A percentile compares a stretch with the other conserved stretches of the same genome.
Evolutionary conservation across 2,329 filamentous ascomycete species (phyloP).

Genomic region (Bipolaris oryzae): DNA sequence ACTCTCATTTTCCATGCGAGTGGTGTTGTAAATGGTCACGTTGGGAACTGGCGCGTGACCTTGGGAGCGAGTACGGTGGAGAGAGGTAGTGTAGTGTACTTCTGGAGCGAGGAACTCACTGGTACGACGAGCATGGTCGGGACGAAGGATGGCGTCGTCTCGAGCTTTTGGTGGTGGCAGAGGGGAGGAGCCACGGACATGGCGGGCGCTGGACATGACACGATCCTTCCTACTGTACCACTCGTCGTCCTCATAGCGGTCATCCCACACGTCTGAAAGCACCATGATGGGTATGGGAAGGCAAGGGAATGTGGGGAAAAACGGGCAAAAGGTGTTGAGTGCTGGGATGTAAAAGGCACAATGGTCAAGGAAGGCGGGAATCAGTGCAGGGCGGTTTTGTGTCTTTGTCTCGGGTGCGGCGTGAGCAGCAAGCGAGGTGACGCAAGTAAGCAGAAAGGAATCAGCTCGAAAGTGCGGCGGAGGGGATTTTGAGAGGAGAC

Average conservation of each 20-base stretch:
- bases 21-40: constrained; percentile 56
- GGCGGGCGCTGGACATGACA: constrained; percentile 36
- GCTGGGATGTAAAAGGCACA: neutral
- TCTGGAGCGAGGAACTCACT: constrained; percentile 42
- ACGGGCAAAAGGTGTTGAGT: neutral
- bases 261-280: constrained; percentile 35
- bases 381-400: constrained; percentile 9
- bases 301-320: neutral
- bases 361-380: constrained; percentile 15
- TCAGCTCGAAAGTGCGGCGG: constrained; percentile 24
- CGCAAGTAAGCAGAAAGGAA: constrained; percentile 18
- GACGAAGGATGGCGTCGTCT: constrained; percentile 24
- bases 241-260: constrained; percentile 41
- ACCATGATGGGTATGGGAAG: constrained; percentile 26
- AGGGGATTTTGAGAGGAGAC: constrained; percentile 28
- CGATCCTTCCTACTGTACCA: constrained; percentile 31
- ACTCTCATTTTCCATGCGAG: constrained; percentile 47
- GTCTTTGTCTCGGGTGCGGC: constrained; percentile 19
- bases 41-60: constrained; percentile 53
- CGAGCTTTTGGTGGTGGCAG: constrained; percentile 23
- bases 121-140: constrained; percentile 33
- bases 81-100: constrained; percentile 35
- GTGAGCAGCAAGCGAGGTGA: constrained; percentile 24
- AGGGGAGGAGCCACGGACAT: constrained; percentile 30
- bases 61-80: constrained; percentile 54